These are phyloP conservation scores for Hygrocybe punicea DNA, from an alignment of 768 basidiomycete species.

Conservation along the genomic window DNA sequence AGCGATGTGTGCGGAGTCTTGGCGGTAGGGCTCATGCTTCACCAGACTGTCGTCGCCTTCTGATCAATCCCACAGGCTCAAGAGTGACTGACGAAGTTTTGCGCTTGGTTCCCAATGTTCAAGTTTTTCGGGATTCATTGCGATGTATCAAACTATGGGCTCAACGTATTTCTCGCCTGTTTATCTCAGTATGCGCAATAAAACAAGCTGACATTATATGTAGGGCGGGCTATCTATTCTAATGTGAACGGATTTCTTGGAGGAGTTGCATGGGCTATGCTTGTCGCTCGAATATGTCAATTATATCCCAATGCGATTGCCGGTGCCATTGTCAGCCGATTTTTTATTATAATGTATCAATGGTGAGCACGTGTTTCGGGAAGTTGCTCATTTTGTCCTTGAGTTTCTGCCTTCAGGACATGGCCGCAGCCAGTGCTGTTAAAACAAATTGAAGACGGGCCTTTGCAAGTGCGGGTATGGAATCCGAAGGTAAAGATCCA, in stretches of 20 bases:
- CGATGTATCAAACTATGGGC: conserved; percentile 99
- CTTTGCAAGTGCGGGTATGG: conserved; percentile 92
- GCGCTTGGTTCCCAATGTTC: conserved; percentile 89
- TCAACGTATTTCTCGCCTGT: conserved; percentile 57
- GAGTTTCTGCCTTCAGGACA: conserved; percentile 52
- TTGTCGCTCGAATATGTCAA: conserved; percentile 99
- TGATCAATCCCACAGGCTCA: conserved; percentile 58
- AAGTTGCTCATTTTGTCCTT: neutral
- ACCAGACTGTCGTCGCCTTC: conserved; percentile 1
- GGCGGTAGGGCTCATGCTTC: conserved; percentile 53
- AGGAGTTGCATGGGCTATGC: conserved; percentile 97
- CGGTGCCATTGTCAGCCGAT: conserved; percentile 93
- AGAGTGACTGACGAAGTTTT: conserved; percentile 95
- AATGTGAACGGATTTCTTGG: conserved; percentile 98
- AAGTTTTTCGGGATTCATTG: conserved; percentile 90
- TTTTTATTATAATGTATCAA: conserved; percentile 98
- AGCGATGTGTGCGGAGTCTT: conserved; percentile 91
- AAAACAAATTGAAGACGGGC: conserved; percentile 95
- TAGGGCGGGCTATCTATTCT: conserved; percentile 94
- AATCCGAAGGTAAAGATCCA: conserved; percentile 74
- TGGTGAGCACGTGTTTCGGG: conserved; percentile 54
- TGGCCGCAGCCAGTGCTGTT: conserved; percentile 99
- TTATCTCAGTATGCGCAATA: neutral
- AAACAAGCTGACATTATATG: neutral
- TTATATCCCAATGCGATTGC: conserved; percentile 93